Base-by-base conservation (phyloP, 768 basidiomycete species). In the Phylloporus arenicola region DNA sequence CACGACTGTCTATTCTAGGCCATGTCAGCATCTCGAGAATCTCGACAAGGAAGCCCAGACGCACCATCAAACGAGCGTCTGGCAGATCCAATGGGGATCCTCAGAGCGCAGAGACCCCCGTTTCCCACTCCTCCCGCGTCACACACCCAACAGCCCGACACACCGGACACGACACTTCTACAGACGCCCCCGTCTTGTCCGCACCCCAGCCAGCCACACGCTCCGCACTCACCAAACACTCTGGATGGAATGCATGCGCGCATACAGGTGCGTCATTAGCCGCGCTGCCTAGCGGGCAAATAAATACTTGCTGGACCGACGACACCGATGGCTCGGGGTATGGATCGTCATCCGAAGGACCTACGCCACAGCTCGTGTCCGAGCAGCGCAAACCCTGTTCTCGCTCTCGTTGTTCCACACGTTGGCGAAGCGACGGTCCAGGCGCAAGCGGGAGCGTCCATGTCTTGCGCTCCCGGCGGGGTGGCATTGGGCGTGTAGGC, bases 101-200 rank as follows among this genome's bases (percentile, higher is more conserved):
- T 64, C 50, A 70, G 45, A 70, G 60, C 6, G 67, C 62, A 27
- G 40, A 55, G 13, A 63, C 76, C 33, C 77, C 77, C 48, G 67
- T 68, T 46, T 76, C 72, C 88, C 88, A 91, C 39, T 85, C 84
- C 13, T 63, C 70, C 62, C 74, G 75, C 31, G 73, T 70, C 17
- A 89, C 75, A 49, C 67, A 72, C 14, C 88, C 88, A n/a, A 73
- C 71, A 34, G 75, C 75, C 43, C 86, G 66, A 59, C 88, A 91
- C 7, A 85, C 76, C 1, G 86, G 83, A 64, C 88, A 90, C 16
- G 79, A 78, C n/a, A 88, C 84, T 61, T 85, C 80, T 0, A 88
- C 80, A 19, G 61, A 60, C 13, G 62, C 65, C 20, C 61, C 65
- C 40, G 71, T 64, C 47, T 63, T 66, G 30, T 78, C 75, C 12